Conservation (phyloP, 805 yeast species). For the Wickerhamomyces ciferrii region DNA sequence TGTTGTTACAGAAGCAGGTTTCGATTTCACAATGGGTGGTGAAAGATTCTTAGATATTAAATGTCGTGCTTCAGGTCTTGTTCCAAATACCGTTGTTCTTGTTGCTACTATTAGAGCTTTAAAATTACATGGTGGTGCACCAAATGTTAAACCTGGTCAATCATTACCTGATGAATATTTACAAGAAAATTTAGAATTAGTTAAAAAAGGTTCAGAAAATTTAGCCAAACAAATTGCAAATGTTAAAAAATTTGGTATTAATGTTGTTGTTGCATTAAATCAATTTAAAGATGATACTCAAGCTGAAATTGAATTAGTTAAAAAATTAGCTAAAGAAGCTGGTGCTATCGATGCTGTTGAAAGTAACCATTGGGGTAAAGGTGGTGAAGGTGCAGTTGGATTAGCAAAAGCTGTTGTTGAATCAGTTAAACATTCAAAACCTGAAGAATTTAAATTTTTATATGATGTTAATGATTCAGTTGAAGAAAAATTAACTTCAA, state of each 20-base stretch:
- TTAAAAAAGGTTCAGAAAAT: conserved; percentile 66
- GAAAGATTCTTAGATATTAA: conserved; percentile 81
- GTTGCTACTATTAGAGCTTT: conserved; percentile 84
- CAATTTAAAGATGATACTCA: conserved; percentile 71
- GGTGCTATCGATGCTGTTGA: conserved; percentile 79
- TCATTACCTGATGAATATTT: conserved; percentile 70
- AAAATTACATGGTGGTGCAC: conserved; percentile 86
- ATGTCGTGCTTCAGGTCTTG: conserved; percentile 75
- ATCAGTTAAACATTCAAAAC: conserved; percentile 45
- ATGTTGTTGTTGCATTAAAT: conserved; percentile 80
- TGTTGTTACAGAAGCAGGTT: conserved; percentile 85
- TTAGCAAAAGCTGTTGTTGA: conserved; percentile 67
- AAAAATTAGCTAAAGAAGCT: conserved; percentile 62
- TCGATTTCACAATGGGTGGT: conserved; percentile 91
- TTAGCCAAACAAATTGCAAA: conserved; percentile 73
- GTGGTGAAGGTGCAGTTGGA: conserved; percentile 76
- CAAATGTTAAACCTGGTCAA: conserved; percentile 83
- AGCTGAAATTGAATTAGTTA: conserved; percentile 64
- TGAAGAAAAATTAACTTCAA: conserved; percentile 60
- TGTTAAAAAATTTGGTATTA: conserved; percentile 67
- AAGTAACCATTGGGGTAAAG: conserved; percentile 84
- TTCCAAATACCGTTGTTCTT: conserved; percentile 72
- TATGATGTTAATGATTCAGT: conserved; percentile 59
- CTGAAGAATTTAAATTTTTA: conserved; percentile 42
- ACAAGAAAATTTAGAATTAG: conserved; percentile 65